Conservation (phyloP, 2,329 filamentous ascomycete species). For the Ceratocystis cubensis region DNA sequence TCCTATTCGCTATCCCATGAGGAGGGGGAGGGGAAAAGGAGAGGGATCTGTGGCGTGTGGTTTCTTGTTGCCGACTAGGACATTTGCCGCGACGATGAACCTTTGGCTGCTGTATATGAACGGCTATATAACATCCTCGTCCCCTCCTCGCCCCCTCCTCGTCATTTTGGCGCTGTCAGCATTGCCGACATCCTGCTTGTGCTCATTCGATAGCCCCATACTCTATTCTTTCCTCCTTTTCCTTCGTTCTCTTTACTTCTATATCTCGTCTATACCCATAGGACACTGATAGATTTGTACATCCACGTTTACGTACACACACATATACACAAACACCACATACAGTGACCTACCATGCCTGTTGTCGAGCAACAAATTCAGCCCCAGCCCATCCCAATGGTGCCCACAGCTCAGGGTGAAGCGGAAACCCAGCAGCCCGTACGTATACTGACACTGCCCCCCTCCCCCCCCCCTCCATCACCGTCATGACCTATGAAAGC, state of each 20-base stretch:
- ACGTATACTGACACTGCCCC: background rate
- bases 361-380: slow-evolving; percentile 13
- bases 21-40: background rate
- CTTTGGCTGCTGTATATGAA: background rate
- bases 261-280: too few species aligned
- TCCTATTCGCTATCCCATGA: too few species aligned
- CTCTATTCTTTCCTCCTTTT: background rate
- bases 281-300: too few species aligned
- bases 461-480: too few species aligned
- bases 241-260: background rate
- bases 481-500: background rate
- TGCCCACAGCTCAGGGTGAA: slow-evolving; percentile 1
- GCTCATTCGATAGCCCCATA: background rate
- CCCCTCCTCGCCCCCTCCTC: background rate
- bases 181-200: background rate
- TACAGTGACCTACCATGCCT: slow-evolving; percentile 4
- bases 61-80: background rate
- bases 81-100: background rate
- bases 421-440: slow-evolving; percentile 16
- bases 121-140: background rate
- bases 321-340: background rate
- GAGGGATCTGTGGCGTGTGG: background rate
- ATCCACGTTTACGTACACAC: background rate
- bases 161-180: background rate
- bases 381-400: slow-evolving; percentile 11